These are phyloP conservation scores for Penicillium daleae DNA, from an alignment of 495 filamentous ascomycete species.

Conservation along the genomic window DNA sequence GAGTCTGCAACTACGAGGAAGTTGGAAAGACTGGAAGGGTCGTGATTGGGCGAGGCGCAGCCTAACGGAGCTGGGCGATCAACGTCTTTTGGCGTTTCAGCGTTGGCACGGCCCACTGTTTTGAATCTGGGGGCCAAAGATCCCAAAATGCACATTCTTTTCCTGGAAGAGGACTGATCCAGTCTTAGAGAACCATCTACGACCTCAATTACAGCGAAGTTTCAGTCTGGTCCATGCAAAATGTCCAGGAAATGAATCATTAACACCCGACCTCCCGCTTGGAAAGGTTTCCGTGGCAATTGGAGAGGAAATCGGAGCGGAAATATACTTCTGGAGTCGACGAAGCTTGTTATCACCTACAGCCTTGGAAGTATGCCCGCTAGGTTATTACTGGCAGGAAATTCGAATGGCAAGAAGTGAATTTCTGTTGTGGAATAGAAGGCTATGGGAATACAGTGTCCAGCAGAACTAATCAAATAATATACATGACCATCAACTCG, in stretches of 20 bases:
- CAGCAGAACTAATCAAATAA: conserved; percentile 33
- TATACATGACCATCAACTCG: conserved; percentile 38
- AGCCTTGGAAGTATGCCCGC: too few species aligned
- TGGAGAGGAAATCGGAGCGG: too few species aligned
- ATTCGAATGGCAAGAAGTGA: conserved; percentile 4
- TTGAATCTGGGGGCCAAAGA: neutral
- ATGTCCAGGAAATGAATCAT: too few species aligned
- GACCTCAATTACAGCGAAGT: neutral
- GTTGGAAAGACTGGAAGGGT: conserved; percentile 30
- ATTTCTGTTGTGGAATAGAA: conserved; percentile 20
- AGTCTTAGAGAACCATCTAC: too few species aligned
- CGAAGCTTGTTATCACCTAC: too few species aligned
- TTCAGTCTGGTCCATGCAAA: too few species aligned
- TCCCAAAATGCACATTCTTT: neutral
- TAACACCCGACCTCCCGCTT: too few species aligned
- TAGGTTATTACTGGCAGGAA: too few species aligned
- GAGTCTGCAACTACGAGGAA: conserved; percentile 18
- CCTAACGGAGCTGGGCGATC: conserved; percentile 24
- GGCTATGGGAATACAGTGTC: conserved; percentile 30
- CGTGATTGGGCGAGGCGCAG: conserved; percentile 29
- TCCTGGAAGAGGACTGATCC: too few species aligned
- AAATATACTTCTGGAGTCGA: too few species aligned
- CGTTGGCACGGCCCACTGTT: conserved; percentile 10
- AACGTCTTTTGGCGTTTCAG: conserved; percentile 22
- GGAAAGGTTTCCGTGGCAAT: too few species aligned